Evolutionary conservation across 371 early-diverging fungal species (phyloP).

Genomic region (Saksenaea oblongispora): DNA sequence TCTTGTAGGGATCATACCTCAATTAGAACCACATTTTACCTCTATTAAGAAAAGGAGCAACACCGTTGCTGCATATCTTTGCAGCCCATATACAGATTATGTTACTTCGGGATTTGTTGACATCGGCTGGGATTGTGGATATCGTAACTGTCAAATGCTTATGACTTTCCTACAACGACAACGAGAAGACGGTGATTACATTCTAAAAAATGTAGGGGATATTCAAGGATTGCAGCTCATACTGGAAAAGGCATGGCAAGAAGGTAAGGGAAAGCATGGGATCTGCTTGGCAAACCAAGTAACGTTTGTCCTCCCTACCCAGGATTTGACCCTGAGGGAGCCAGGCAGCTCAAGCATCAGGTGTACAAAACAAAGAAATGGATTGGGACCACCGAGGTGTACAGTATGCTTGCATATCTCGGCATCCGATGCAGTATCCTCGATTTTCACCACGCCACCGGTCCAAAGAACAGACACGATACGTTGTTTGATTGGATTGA

Average conservation of each 20-base stretch:
- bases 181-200: constrained; percentile 22
- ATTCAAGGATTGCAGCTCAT: constrained; percentile 59
- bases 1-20: constrained; percentile 43
- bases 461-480: constrained; percentile 58
- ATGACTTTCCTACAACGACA: constrained; percentile 55
- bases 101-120: constrained; percentile 51
- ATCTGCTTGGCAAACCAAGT: background rate
- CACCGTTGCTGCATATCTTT: constrained; percentile 38
- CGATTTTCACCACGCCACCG: constrained; percentile 72
- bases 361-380: constrained; percentile 70
- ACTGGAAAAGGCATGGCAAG: constrained; percentile 71
- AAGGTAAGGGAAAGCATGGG: constrained; percentile 30
- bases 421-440: constrained; percentile 64
- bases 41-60: constrained; percentile 24
- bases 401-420: constrained; percentile 60
- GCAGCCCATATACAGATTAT: constrained; percentile 49
- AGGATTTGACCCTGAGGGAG: constrained; percentile 72
- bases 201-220: constrained; percentile 45
- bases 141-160: constrained; percentile 75
- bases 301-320: background rate
- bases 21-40: constrained; percentile 40
- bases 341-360: constrained; percentile 58
- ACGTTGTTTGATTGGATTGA: constrained; percentile 59
- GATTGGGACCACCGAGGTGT: constrained; percentile 82
- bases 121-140: constrained; percentile 80